Percentiles rank a stretch among this genome's conserved stretches.
phyloP scores from a whole-genome alignment of 2,329 filamentous ascomycete species.

The Orbilia quercus region DNA sequence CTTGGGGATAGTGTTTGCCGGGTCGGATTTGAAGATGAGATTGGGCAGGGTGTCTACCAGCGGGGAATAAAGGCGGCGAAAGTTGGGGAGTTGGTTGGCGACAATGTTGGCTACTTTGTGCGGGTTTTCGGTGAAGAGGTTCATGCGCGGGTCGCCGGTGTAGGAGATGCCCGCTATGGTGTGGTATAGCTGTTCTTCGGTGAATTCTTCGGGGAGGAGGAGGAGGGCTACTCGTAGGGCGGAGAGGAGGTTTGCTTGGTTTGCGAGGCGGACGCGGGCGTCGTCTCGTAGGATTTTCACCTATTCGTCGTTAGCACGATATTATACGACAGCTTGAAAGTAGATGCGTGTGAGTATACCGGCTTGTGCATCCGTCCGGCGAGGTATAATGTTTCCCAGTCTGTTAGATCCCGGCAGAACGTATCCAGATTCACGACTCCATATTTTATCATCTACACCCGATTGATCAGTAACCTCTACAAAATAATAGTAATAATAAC shows the following conservation, averaged over 20 bases:
- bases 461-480: neutral
- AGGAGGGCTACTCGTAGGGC: constrained; percentile 90
- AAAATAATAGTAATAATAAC: neutral
- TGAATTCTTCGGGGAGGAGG: constrained; percentile 84
- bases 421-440: constrained; percentile 95
- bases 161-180: constrained; percentile 94
- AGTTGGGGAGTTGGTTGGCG: constrained; percentile 87
- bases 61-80: constrained; percentile 88
- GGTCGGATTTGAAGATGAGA: constrained; percentile 76
- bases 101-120: constrained; percentile 96
- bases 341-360: constrained; percentile 61
- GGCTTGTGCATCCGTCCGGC: constrained; percentile 96
- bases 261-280: constrained; percentile 88
- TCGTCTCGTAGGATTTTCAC: constrained; percentile 96
- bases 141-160: constrained; percentile 95
- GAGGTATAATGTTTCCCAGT: constrained; percentile 96
- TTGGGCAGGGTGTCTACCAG: constrained; percentile 92
- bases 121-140: constrained; percentile 86
- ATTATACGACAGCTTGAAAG: neutral
- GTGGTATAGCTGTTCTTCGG: constrained; percentile 85
- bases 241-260: constrained; percentile 93
- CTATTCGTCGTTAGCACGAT: constrained; percentile 6
- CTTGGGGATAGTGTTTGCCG: constrained; percentile 63
- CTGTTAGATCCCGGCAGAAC: constrained; percentile 82
- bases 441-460: constrained; percentile 83